Evolutionary conservation across 2,329 filamentous ascomycete species (phyloP).

Genomic region (Escovopsis sp.): DNA sequence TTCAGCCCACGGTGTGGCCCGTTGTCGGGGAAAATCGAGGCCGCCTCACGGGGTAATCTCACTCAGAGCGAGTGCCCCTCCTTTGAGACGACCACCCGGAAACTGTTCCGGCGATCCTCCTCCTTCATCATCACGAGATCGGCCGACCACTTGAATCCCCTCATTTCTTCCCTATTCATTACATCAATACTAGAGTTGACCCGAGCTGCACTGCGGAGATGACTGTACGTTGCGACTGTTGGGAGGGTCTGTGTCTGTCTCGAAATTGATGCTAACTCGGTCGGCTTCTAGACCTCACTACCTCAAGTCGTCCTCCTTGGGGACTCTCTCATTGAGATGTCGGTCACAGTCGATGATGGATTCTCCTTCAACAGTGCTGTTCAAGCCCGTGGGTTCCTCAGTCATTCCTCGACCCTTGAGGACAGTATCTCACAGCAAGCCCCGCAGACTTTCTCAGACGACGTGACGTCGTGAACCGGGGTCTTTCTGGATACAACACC

Average conservation of each 20-base stretch:
- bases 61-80: no score
- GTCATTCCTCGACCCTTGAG: not conserved
- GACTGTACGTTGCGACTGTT: slow-evolving; percentile 8
- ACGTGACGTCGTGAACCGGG: slow-evolving; percentile 78
- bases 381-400: slow-evolving; percentile 42
- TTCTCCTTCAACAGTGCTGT: slow-evolving; percentile 64
- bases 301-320: slow-evolving; percentile 75
- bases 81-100: no score
- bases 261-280: not conserved
- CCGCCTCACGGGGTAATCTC: no score
- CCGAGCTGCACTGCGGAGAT: not conserved
- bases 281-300: slow-evolving; percentile 33
- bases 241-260: not conserved
- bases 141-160: no score
- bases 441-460: slow-evolving; percentile 54
- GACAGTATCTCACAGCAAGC: not conserved
- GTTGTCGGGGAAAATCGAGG: no score
- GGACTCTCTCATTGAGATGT: slow-evolving; percentile 71
- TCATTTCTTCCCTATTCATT: no score
- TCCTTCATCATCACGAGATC: no score
- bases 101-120: no score
- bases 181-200: no score
- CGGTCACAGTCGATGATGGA: slow-evolving; percentile 44
- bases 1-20: no score
- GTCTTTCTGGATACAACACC: slow-evolving; percentile 77